These are phyloP conservation scores for Trypanosoma boissoni DNA, from an alignment of 208 protist species.

Conservation along the genomic window DNA sequence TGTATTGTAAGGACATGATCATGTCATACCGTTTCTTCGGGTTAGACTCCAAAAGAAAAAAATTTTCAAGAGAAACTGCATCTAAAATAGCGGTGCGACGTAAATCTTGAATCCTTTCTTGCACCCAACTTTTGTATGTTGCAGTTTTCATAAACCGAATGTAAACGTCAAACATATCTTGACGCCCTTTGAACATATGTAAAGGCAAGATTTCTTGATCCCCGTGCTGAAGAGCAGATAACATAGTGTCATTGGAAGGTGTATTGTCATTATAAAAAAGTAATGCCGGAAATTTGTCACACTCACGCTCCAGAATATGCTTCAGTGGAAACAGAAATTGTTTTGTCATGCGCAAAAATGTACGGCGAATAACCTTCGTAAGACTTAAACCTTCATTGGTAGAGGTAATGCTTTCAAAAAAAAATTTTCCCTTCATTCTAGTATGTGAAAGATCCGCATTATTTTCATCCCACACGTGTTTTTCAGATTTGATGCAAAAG, in stretches of 20 bases:
- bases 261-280: conserved; percentile 11
- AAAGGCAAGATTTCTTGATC: conserved; percentile 1
- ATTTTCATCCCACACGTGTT: conserved; percentile 10
- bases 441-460: not conserved
- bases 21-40: conserved; percentile 2
- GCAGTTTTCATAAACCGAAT: conserved; percentile 20
- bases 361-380: conserved; percentile 3
- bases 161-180: conserved; percentile 28
- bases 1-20: conserved; percentile 18
- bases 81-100: conserved; percentile 7
- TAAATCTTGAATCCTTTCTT: conserved; percentile 7
- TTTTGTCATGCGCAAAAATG: conserved; percentile 19
- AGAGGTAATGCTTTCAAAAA: not conserved
- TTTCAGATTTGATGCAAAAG: conserved; percentile 22
- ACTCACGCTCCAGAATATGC: conserved; percentile 9
- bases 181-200: conserved; percentile 22
- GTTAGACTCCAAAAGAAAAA: conserved; percentile 17
- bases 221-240: not conserved
- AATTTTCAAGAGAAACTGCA: conserved; percentile 8
- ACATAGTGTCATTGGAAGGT: conserved; percentile 2
- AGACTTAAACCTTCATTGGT: not conserved
- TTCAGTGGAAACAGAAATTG: conserved; percentile 13
- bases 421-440: not conserved
- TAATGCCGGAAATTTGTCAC: conserved; percentile 4
- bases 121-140: conserved; percentile 21